phyloP scores from a whole-genome alignment of 306 rosid species.

The Arachis hypogaea region DNA sequence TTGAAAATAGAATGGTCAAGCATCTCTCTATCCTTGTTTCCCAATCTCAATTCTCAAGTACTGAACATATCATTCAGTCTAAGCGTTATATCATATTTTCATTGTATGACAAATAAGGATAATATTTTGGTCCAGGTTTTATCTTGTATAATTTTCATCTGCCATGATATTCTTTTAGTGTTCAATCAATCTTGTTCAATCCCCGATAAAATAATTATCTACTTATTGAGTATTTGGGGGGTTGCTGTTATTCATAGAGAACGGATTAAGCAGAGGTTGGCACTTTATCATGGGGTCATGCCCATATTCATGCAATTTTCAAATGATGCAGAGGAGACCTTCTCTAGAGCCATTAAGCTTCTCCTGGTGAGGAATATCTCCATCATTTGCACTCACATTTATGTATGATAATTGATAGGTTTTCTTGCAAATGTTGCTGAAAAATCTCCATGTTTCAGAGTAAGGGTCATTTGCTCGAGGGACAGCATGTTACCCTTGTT shows the following conservation, averaged over 20 bases:
- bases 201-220: slow-evolving; percentile 5
- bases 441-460: slow-evolving; percentile 52
- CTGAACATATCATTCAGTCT: not conserved
- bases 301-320: slow-evolving; percentile 88
- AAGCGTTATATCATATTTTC: not conserved
- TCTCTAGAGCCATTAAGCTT: slow-evolving; percentile 77
- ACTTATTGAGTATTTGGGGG: not conserved
- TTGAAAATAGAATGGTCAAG: slow-evolving; percentile 20
- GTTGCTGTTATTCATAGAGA: slow-evolving; percentile 47
- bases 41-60: slow-evolving; percentile 23
- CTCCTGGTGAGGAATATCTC: slow-evolving; percentile 65
- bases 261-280: slow-evolving; percentile 84
- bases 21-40: slow-evolving; percentile 18
- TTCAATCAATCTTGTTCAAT: slow-evolving; percentile 19
- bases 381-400: not conserved
- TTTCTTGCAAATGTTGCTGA: slow-evolving; percentile 30
- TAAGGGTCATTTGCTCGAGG: slow-evolving; percentile 67
- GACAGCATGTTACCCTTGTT: slow-evolving; percentile 78
- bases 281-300: slow-evolving; percentile 75
- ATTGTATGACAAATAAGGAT: slow-evolving; percentile 10
- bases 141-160: not conserved
- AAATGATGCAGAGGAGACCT: slow-evolving; percentile 86
- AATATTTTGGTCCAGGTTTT: not conserved
- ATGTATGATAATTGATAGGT: slow-evolving; percentile 13
- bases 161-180: not conserved